Base-by-base conservation (phyloP, 148 eudicot genomes). In the Simmondsia chinensis region DNA sequence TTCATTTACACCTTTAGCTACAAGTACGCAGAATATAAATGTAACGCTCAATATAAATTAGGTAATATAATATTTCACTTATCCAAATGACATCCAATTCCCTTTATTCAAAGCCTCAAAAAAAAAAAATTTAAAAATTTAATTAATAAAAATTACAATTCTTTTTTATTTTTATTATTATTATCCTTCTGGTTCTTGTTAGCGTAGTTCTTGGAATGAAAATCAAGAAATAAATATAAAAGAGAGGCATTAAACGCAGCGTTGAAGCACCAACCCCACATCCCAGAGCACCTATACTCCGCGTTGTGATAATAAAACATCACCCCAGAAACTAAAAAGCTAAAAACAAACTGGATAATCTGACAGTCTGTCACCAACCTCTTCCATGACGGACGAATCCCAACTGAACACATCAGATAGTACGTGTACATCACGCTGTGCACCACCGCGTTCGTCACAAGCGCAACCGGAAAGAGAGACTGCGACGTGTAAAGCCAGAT, bases 361-460 rank as follows among this genome's bases (percentile, higher is more conserved):
- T 89, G 97, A 41, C 80, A 80, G 37, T 89, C 69, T 3, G 97
- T 89, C 3, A 89, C 97, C 49, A 59, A 17, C 20, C 76, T 63
- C 78, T 89, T 89, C 97, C 97, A 89, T 54, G 71, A 36, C 55
- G 97, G 97, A 38, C 93, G 64, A 20, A 42, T 23, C 42, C 95
- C 97, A 0, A 74, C 0, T 4, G 76, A 76, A 43, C 80, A 75
- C 64, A 74, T 20, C 20, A 84, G 43, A 42, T 89, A 89, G 53
- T 89, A 89, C 22, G 43, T 48, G 62, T 89, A 89, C 97, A 89
- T 89, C 32, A 89, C 66, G 29, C 82, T 81, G 39, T 89, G 97
- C 1, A 89, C 87, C 2, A 48, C 27, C 0, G 87, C 69, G 28
- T 83, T 89, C 7, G 93, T 84, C 12, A 84, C 75, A 9, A 89